Conservation (phyloP, 352 stramenopile genomes). For the Phytophthora europaea region DNA sequence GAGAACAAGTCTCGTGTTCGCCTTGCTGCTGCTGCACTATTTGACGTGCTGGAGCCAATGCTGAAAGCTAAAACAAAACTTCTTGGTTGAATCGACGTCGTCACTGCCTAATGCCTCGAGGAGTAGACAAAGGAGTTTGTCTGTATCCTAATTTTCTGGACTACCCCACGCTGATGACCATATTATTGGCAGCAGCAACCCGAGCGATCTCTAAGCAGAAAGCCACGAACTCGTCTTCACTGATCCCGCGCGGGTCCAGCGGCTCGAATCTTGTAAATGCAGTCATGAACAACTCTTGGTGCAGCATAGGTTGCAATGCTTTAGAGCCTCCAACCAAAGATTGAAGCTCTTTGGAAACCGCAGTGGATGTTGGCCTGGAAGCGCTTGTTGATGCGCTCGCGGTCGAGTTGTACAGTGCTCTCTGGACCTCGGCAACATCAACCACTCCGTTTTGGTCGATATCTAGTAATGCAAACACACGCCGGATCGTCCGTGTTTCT, state of each 20-base stretch:
- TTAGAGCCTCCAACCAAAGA: constrained; percentile 53
- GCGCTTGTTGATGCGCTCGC: constrained; percentile 9
- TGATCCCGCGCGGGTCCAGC: constrained; percentile 66
- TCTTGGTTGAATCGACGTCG: background rate
- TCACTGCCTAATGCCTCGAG: too few relatives aligned
- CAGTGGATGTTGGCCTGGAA: background rate
- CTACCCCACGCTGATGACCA: constrained; percentile 17
- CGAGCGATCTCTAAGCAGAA: constrained; percentile 79
- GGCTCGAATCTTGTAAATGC: constrained; percentile 74
- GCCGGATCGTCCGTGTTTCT: constrained; percentile 60
- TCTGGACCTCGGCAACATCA: constrained; percentile 69
- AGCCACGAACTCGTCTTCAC: constrained; percentile 74
- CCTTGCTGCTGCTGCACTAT: constrained; percentile 31
- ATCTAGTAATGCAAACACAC: constrained; percentile 70
- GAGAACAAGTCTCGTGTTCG: constrained; percentile 12
- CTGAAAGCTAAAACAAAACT: constrained; percentile 36
- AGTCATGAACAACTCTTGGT: constrained; percentile 67
- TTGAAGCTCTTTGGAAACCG: constrained; percentile 30
- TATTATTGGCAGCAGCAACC: constrained; percentile 39
- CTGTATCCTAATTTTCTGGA: background rate
- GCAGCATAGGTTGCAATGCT: constrained; percentile 67
- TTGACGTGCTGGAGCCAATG: constrained; percentile 39
- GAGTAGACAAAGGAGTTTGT: background rate
- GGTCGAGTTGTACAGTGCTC: constrained; percentile 48
- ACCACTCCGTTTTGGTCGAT: constrained; percentile 66